Percentiles rank a stretch among this genome's conserved stretches.
These are phyloP conservation scores for Arthrobotrys sinensis DNA, from an alignment of 2,329 filamentous ascomycete species.

Conservation along the genomic window DNA sequence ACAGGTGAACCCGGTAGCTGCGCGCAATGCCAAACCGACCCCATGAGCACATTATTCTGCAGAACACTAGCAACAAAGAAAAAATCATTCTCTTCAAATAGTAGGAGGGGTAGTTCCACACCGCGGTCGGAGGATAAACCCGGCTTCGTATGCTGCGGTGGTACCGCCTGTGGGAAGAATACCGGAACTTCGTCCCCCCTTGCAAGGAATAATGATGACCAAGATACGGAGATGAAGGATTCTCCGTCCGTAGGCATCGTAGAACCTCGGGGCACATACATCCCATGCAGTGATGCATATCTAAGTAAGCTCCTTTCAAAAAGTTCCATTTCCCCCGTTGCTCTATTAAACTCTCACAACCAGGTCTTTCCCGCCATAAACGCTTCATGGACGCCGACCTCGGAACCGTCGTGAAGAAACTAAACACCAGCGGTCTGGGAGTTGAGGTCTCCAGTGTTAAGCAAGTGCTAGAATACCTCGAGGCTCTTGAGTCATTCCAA, in stretches of 20 bases:
- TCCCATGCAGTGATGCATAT: slow-evolving; percentile 64
- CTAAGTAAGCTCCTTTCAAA: slow-evolving; percentile 47
- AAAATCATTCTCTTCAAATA: slow-evolving; percentile 2
- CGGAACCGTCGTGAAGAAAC: slow-evolving; percentile 63
- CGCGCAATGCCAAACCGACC: slow-evolving; percentile 82
- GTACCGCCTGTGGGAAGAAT: slow-evolving; percentile 62
- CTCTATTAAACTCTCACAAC: slow-evolving; percentile 5
- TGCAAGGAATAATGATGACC: background rate
- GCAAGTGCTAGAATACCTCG: slow-evolving; percentile 64
- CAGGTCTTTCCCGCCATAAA: slow-evolving; percentile 63
- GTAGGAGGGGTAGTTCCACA: slow-evolving; percentile 2
- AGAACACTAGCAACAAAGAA: slow-evolving; percentile 78
- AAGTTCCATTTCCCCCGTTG: background rate
- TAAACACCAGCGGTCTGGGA: slow-evolving; percentile 63
- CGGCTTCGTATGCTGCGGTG: slow-evolving; percentile 62
- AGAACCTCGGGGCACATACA: slow-evolving; percentile 62
- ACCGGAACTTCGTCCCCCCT: slow-evolving; percentile 17
- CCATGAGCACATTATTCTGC: slow-evolving; percentile 86
- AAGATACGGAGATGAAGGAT: slow-evolving; percentile 48
- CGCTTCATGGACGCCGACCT: slow-evolving; percentile 64
- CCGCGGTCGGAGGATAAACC: slow-evolving; percentile 24
- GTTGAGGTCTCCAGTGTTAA: slow-evolving; percentile 64
- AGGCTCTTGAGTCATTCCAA: slow-evolving; percentile 60
- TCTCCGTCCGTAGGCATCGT: background rate
- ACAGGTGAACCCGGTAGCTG: slow-evolving; percentile 83